Evolutionary conservation across 805 yeast genomes (phyloP), one percentile per base, ranked within the genome.

Genomic region (Candida chilensis): DNA sequence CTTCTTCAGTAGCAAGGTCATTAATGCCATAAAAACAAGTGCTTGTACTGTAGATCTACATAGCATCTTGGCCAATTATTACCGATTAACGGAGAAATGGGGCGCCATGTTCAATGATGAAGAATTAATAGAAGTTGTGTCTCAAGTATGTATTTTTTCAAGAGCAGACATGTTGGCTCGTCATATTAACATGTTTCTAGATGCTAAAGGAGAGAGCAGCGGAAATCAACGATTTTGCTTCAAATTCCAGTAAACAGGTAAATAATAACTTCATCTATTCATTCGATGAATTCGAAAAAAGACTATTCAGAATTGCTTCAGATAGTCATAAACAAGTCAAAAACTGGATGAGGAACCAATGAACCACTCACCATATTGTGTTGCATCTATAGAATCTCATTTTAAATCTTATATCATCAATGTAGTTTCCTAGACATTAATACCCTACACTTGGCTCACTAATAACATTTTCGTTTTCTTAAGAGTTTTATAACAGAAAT

Each of bases 21-120:
- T 82, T 18, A 88, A 87, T 45, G 94, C 95, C 20, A 76, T 88
- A 28, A 84, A 82, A 46, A 67, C 94, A 1, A 80, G 74, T 37
- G 73, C 94, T 1, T 50, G 50, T 1, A 57, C 69, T 13, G 60
- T 86, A n/a, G 90, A 85, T 44, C 47, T 85, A 17, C 80, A 81
- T 38, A 52, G 75, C 2, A 68, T 79, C 21, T 60, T 70, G 31
- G 71, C 87, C 1, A 71, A 82, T 42, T 92, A 72, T 51, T 84
- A 81, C 41, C 59, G 67, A 15, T 52, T 87, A 17, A 80, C 80
- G 5, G 75, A 78, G 32, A 75, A 78, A 43, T 90, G 97, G 96
- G 69, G 81, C 7, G 48, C 63, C 27, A 57, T 88, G 53, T 84
- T 79, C 48, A 69, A 64, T 15, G 92, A 85, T 48, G 60, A 61